These are phyloP conservation scores for Gentiana straminea DNA, from an alignment of 257 asterid species.

Conservation along the genomic window DNA sequence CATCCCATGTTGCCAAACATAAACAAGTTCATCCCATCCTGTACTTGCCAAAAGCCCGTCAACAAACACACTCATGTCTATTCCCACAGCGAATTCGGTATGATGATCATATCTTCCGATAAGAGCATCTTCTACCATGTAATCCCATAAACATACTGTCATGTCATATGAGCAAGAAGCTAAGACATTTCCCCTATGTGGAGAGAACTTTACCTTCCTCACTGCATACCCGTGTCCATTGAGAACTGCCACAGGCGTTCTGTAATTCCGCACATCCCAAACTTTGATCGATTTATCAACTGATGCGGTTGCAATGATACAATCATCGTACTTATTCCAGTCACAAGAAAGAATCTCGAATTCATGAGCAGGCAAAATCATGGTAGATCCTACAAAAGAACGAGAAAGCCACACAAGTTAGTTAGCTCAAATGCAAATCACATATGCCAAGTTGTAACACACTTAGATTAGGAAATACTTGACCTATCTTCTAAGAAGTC, in stretches of 20 bases:
- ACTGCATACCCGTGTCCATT: slow-evolving; percentile 92
- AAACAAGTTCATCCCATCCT: slow-evolving; percentile 96
- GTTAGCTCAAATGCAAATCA: neutral
- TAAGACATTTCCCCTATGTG: slow-evolving; percentile 62
- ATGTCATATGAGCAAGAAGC: slow-evolving; percentile 91
- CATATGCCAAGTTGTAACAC: too few species aligned
- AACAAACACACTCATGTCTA: slow-evolving; percentile 87
- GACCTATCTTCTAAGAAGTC: too few species aligned
- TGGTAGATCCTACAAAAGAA: slow-evolving; percentile 62
- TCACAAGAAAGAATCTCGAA: slow-evolving; percentile 89
- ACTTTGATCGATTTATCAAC: slow-evolving; percentile 88
- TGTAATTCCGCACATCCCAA: slow-evolving; percentile 88
- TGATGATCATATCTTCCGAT: slow-evolving; percentile 90
- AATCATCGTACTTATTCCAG: slow-evolving; percentile 93
- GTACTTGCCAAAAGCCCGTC: slow-evolving; percentile 96
- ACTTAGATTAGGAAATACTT: too few species aligned
- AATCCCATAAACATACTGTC: slow-evolving; percentile 96
- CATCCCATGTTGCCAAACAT: slow-evolving; percentile 94
- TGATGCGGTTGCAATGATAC: slow-evolving; percentile 86
- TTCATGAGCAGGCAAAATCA: slow-evolving; percentile 94
- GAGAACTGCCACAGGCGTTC: slow-evolving; percentile 81
- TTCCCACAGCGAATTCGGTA: slow-evolving; percentile 88
- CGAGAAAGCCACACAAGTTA: neutral
- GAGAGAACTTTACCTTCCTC: slow-evolving; percentile 91
- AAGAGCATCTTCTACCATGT: slow-evolving; percentile 88